Evolutionary conservation across 108 stramenopile species (phyloP).

Genomic region (Tribonema minus): DNA sequence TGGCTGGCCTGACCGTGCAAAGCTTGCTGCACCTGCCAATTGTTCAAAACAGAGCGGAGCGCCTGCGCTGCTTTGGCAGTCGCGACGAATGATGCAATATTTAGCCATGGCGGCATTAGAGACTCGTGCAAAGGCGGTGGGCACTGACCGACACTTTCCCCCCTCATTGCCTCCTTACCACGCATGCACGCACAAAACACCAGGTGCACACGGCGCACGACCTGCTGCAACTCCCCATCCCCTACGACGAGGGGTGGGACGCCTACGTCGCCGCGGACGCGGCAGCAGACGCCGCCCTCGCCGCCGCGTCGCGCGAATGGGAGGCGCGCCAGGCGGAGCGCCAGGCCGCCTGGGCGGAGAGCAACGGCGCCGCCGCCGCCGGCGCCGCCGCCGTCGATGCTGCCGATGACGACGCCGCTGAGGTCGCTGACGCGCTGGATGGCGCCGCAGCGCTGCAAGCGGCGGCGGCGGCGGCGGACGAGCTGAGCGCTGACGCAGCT

Average conservation of each 20-base stretch:
- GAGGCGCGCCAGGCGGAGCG: neutral
- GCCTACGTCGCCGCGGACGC: neutral
- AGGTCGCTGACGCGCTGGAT: no score
- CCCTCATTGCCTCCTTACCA: neutral
- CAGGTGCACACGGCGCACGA: conserved; percentile 27
- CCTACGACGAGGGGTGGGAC: neutral
- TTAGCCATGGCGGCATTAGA: neutral
- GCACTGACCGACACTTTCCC: neutral
- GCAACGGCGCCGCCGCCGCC: neutral
- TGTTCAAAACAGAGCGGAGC: no score
- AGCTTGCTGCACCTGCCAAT: no score
- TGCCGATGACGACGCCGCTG: no score
- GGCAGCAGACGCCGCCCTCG: neutral
- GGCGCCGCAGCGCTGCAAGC: no score
- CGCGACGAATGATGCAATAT: neutral
- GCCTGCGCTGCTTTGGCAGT: neutral
- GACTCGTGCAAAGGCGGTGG: neutral
- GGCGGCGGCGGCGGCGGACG: no score
- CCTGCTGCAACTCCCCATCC: conserved; percentile 12
- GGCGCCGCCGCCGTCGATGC: no score
- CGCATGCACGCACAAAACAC: neutral
- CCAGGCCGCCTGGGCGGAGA: neutral
- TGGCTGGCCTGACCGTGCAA: no score
- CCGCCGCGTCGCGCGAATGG: neutral
- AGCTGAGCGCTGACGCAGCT: no score